A percentile compares a stretch with the other conserved stretches of the same genome.
These are phyloP conservation scores for Rutstroemia sp. DNA, from an alignment of 2,329 filamentous ascomycete genomes.

Conservation along the genomic window DNA sequence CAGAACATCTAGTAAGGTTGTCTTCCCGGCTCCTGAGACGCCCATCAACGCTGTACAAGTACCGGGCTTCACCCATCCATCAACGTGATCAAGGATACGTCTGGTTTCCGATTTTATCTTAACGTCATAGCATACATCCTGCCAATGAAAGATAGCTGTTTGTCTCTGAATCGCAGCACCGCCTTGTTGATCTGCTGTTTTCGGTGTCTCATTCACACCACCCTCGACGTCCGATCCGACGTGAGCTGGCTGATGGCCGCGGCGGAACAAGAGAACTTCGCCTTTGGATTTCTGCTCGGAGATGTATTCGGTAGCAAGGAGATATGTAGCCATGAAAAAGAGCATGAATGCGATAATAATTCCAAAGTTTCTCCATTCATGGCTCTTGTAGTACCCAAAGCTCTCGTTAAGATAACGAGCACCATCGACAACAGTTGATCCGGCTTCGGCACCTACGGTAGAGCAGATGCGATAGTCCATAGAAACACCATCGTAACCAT, in stretches of 20 bases:
- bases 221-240: too few species aligned
- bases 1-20: constrained; percentile 74
- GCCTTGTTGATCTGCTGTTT: constrained; percentile 26
- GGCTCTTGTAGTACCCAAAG: constrained; percentile 48
- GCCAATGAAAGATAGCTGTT: constrained; percentile 18
- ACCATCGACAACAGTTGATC: constrained; percentile 43
- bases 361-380: constrained; percentile 51
- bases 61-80: constrained; percentile 65
- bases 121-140: constrained; percentile 59
- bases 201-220: constrained; percentile 43
- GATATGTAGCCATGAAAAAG: constrained; percentile 55
- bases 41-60: constrained; percentile 62
- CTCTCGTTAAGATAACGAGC: constrained; percentile 41
- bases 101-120: constrained; percentile 56
- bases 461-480: constrained; percentile 41
- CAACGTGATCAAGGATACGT: constrained; percentile 59
- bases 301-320: constrained; percentile 55
- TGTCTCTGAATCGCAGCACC: constrained; percentile 1
- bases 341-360: constrained; percentile 58
- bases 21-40: constrained; percentile 65
- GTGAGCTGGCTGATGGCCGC: neutral
- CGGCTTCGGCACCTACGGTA: constrained; percentile 49
- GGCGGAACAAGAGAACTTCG: constrained; percentile 66
- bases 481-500: constrained; percentile 12
- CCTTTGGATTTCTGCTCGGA: constrained; percentile 66